phyloP scores from a whole-genome alignment of 2,329 filamentous ascomycete species.

The Grosmannia serpens region DNA sequence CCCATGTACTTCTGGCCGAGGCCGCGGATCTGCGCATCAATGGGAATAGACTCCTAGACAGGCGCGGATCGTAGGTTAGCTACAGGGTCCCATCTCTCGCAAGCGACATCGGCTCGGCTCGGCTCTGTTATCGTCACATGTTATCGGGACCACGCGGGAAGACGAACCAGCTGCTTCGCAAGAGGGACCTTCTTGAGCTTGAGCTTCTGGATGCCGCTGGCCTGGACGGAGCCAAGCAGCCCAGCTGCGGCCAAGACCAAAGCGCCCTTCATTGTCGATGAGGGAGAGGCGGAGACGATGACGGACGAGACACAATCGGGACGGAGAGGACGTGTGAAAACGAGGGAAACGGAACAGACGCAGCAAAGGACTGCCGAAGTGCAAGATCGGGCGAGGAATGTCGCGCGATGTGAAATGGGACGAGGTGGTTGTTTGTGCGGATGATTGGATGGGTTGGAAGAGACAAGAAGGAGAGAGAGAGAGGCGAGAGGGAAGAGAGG shows the following conservation, averaged over 20 bases:
- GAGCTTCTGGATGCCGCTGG: constrained; percentile 77
- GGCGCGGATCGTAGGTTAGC: background rate
- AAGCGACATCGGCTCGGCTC: background rate
- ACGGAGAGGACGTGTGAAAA: background rate
- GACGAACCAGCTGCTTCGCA: constrained; percentile 75
- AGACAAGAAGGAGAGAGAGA: background rate
- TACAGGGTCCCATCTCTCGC: background rate
- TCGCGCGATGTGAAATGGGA: constrained; percentile 2
- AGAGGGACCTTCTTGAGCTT: constrained; percentile 96
- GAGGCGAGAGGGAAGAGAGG: background rate
- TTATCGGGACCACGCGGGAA: background rate
- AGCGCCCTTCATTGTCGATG: constrained; percentile 70
- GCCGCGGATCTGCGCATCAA: constrained; percentile 69
- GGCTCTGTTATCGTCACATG: background rate
- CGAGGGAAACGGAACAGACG: background rate
- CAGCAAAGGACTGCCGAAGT: background rate
- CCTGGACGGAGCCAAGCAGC: constrained; percentile 72
- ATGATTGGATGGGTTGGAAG: background rate
- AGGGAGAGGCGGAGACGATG: constrained; percentile 9
- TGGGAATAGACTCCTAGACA: constrained; percentile 58
- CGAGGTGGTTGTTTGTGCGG: background rate
- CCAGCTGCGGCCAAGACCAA: constrained; percentile 61
- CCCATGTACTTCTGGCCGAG: constrained; percentile 97
- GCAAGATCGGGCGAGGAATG: constrained; percentile 1
- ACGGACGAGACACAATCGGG: background rate